These are phyloP conservation scores for Rhododendron henanense DNA, from an alignment of 148 eudicot species.

Conservation along the genomic window DNA sequence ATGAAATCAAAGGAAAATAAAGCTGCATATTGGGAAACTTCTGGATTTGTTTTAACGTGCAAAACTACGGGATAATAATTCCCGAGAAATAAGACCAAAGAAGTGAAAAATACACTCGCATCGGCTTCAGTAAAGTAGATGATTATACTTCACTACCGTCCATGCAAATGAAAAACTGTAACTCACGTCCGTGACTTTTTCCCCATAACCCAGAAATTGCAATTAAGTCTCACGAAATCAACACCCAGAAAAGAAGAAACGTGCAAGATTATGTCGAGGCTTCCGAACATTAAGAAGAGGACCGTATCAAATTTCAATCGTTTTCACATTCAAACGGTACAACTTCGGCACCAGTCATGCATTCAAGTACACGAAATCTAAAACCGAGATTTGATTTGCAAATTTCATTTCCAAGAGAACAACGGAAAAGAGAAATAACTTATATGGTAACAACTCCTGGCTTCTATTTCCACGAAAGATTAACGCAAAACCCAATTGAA, in stretches of 20 bases:
- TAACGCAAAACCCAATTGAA: neutral
- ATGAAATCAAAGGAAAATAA: too few species aligned
- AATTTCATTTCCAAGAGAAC: neutral
- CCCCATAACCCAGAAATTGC: neutral
- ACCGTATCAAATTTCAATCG: neutral
- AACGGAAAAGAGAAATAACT: neutral
- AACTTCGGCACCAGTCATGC: neutral
- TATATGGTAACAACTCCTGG: neutral
- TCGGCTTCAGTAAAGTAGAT: neutral
- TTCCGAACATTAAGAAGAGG: neutral
- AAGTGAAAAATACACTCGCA: neutral
- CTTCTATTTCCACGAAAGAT: neutral
- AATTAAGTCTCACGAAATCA: neutral
- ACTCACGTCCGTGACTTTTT: neutral
- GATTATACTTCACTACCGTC: neutral
- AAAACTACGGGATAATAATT: neutral
- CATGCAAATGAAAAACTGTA: neutral
- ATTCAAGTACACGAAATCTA: neutral
- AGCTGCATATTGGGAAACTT: neutral
- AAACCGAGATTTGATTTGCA: neutral
- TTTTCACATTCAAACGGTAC: neutral
- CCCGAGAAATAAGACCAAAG: neutral
- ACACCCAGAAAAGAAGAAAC: neutral
- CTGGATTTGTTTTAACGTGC: neutral
- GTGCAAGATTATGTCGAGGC: neutral